Conservation (phyloP, 1,139 yeast species). For the Protomyces arabidopsidicola region DNA sequence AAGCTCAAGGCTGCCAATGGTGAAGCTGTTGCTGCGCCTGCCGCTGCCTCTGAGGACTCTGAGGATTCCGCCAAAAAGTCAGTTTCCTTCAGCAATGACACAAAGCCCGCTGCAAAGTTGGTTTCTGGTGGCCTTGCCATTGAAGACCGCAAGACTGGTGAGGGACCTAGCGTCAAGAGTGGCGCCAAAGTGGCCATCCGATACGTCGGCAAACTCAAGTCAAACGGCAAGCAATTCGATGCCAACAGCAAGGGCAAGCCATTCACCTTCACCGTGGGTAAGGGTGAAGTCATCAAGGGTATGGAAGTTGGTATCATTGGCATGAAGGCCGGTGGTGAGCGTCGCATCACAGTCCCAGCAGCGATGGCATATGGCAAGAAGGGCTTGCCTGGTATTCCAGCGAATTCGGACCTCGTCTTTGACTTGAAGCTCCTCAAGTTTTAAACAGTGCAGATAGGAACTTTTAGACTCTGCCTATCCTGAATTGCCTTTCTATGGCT, state of each 20-base stretch:
- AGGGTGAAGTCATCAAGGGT: conserved; percentile 97
- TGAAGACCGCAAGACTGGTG: conserved; percentile 88
- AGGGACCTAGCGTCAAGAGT: conserved; percentile 80
- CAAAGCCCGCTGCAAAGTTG: conserved; percentile 44
- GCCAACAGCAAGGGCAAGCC: conserved; percentile 97
- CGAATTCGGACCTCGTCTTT: conserved; percentile 90
- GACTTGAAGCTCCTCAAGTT: conserved; percentile 84
- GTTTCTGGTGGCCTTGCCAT: conserved; percentile 88
- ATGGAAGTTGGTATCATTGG: conserved; percentile 98
- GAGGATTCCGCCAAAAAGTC: conserved; percentile 53
- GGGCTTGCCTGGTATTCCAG: conserved; percentile 90
- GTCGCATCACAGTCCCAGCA: conserved; percentile 94
- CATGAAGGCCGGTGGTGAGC: conserved; percentile 98
- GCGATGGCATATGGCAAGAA: conserved; percentile 94
- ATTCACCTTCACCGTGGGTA: conserved; percentile 81
- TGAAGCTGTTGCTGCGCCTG: conserved; percentile 35
- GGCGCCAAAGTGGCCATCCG: conserved; percentile 93
- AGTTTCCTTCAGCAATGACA: conserved; percentile 78
- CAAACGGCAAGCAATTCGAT: conserved; percentile 89
- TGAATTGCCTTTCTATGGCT: neutral
- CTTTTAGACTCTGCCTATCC: neutral
- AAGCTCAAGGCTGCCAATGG: conserved; percentile 35
- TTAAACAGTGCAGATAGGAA: neutral
- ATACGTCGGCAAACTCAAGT: conserved; percentile 91
- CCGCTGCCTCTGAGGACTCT: conserved; percentile 27